These are phyloP conservation scores for Sclerotiophoma versabilis DNA, from an alignment of 2,329 filamentous ascomycete genomes.

Conservation along the genomic window DNA sequence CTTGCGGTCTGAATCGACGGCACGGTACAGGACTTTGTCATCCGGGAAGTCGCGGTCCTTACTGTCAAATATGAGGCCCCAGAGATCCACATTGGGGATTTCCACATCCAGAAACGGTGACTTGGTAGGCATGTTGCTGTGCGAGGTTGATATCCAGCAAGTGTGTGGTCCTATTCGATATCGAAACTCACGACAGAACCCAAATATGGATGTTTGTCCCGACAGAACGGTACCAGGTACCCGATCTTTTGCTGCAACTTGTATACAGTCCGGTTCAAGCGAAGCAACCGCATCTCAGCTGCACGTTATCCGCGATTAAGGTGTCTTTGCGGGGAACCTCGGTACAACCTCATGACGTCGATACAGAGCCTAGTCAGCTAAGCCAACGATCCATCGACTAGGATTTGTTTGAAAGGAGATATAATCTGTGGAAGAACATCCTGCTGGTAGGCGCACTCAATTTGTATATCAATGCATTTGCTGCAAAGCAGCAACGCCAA, in stretches of 20 bases:
- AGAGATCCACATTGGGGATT: slow-evolving; percentile 32
- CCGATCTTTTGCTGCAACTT: not conserved
- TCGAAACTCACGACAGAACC: not conserved
- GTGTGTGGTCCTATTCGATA: not conserved
- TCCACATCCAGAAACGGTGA: slow-evolving; percentile 34
- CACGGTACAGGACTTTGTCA: slow-evolving; percentile 35
- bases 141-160: not conserved
- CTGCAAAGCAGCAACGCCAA: not conserved
- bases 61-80: slow-evolving; percentile 33
- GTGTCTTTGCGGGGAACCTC: slow-evolving; percentile 21
- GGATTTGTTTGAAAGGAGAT: not conserved
- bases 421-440: not conserved
- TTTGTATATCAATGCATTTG: not conserved
- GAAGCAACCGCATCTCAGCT: not conserved
- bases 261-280: not conserved
- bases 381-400: not conserved
- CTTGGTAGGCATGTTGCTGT: slow-evolving; percentile 24
- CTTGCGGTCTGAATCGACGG: slow-evolving; percentile 24
- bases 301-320: not conserved
- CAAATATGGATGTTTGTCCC: not conserved
- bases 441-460: not conserved
- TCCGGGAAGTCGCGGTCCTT: slow-evolving; percentile 32
- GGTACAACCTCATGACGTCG: slow-evolving; percentile 17
- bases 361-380: not conserved
- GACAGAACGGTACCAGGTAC: not conserved